Evolutionary conservation across 1,284 basidiomycete species (phyloP), one percentile per base, ranked within the genome.

Genomic region (Pterulicium gracile): DNA sequence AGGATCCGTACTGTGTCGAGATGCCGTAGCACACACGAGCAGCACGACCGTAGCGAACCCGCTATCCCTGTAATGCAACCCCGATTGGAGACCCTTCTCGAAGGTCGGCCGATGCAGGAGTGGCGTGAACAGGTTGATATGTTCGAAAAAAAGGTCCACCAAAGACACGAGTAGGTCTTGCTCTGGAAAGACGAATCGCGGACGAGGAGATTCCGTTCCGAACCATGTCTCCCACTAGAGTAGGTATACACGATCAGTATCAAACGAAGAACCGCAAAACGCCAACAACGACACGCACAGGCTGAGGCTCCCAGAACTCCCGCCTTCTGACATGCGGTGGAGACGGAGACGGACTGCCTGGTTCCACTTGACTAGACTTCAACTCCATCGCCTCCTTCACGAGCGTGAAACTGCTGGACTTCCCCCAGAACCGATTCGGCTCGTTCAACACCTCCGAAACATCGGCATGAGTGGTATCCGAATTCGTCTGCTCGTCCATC

Each of bases 11-110:
- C 79, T 75, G 56, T 71, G 85, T 19, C 86, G 72, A 0, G 87
- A 66, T 3, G 76, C 90, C 40, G 81, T 70, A 0, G 90, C 86
- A 55, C 87, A 91, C 0, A 92, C 76, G 21, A 90, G 70, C 14
- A 92, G 63, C 44, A 87, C 73, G 1, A 84, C 73, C 4, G 76
- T 72, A 10, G 73, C 83, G 58, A 93, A 92, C 27, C 27, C 27
- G 0, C 71, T 62, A 3, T 69, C 53, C 54, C 88, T 74, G 1
- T 56, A 67, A 20, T 68, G 62, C 56, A 32, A n/a, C 7, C n/a
- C n/a, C 27, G 7, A n/a, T 89, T 81, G 15, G 81, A 57, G 0
- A 73, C 72, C 3, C 76, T 72, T n/a, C 59, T 61, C 41, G 87
- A 58, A 23, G 72, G 65, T 7, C 68, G 64, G 48, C 83, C 27